Percentiles rank a stretch among this genome's conserved stretches.
Evolutionary conservation across 2,329 filamentous ascomycete genomes (phyloP).

Genomic region (Polytolypa hystricis): DNA sequence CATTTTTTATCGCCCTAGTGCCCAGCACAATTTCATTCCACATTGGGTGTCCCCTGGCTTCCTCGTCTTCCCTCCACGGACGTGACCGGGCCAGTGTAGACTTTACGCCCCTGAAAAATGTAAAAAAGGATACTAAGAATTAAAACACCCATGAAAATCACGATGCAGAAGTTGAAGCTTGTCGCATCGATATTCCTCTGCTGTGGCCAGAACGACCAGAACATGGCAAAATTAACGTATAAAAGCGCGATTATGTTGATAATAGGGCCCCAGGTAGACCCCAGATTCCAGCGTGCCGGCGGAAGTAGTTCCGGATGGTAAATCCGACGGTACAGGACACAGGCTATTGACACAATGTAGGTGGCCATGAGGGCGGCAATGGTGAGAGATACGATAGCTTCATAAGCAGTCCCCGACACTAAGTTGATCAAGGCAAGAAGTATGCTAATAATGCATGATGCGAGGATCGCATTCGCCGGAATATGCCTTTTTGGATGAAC

Average conservation of each 20-base stretch:
- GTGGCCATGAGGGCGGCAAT: constrained; percentile 29
- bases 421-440: constrained; percentile 40
- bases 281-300: constrained; percentile 35
- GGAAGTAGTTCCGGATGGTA: constrained; percentile 33
- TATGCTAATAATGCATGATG: constrained; percentile 18
- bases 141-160: constrained; percentile 32
- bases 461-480: constrained; percentile 18
- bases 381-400: constrained; percentile 31
- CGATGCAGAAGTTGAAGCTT: constrained; percentile 22
- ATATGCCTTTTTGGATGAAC: constrained; percentile 13
- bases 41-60: no score
- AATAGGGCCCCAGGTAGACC: constrained; percentile 22
- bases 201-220: constrained; percentile 12
- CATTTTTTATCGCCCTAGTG: no score
- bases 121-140: constrained; percentile 31
- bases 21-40: no score
- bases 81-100: constrained; percentile 20
- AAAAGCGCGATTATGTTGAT: constrained; percentile 9
- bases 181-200: constrained; percentile 2
- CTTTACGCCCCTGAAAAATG: constrained; percentile 19
- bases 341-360: constrained; percentile 37
- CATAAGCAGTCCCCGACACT: constrained; percentile 28
- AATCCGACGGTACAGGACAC: constrained; percentile 34
- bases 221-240: constrained; percentile 9
- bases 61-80: constrained; percentile 4